Conservation (phyloP, 2,329 filamentous ascomycete species). For the Nannizziopsis arthrosporioides region DNA sequence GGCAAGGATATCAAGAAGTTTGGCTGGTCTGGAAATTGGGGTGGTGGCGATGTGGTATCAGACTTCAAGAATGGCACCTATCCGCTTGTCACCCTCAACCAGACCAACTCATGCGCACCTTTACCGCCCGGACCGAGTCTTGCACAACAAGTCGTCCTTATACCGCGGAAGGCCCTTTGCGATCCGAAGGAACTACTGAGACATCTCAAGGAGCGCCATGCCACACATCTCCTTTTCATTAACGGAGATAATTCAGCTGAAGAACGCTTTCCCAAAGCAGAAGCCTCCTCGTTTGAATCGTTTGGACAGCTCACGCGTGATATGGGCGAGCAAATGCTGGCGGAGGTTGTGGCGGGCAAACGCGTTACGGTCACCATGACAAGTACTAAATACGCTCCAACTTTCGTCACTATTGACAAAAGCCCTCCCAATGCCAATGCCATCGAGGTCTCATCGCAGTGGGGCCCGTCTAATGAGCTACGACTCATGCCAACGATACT, state of each 20-base stretch:
- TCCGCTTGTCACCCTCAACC: not conserved
- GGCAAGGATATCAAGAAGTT: not conserved
- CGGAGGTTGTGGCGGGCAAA: not conserved
- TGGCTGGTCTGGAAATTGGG: not conserved
- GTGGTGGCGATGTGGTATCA: not conserved
- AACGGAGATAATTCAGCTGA: too few species aligned
- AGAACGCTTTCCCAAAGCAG: too few species aligned
- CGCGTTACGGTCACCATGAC: not conserved
- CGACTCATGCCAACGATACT: not conserved
- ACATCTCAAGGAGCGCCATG: too few species aligned
- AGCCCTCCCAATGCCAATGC: not conserved
- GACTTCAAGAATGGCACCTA: not conserved
- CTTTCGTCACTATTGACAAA: not conserved
- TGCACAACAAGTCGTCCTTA: not conserved
- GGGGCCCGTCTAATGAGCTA: not conserved
- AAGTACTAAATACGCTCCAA: not conserved
- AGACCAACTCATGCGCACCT: not conserved
- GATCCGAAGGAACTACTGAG: too few species aligned
- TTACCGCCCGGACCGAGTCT: not conserved
- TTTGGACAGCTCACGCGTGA: too few species aligned
- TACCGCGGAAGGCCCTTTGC: not conserved
- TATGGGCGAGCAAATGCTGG: not conserved
- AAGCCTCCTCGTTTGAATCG: too few species aligned
- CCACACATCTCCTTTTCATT: too few species aligned
- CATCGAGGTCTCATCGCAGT: not conserved